phyloP scores from a whole-genome alignment of 495 filamentous ascomycete species.

The Acidomyces sp. region DNA sequence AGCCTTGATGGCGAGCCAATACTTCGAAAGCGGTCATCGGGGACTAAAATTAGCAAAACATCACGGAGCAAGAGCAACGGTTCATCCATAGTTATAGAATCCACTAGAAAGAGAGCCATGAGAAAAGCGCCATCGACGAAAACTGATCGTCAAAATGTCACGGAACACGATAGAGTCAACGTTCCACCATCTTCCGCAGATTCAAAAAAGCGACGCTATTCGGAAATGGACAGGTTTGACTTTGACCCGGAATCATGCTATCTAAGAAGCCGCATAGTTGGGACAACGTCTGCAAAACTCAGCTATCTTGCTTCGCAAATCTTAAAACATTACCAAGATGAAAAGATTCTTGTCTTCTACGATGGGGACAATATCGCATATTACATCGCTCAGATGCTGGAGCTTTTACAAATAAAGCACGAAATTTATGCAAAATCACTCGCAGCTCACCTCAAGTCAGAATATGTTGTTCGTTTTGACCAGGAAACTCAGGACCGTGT shows the following conservation, averaged over 20 bases:
- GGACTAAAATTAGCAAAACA: neutral
- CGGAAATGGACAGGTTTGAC: slow-evolving; percentile 5
- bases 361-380: slow-evolving; percentile 69
- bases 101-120: neutral
- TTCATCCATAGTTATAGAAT: slow-evolving; percentile 8
- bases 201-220: slow-evolving; percentile 1
- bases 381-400: slow-evolving; percentile 61
- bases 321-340: slow-evolving; percentile 46
- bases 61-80: slow-evolving; percentile 5
- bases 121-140: neutral
- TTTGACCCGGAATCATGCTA: slow-evolving; percentile 38
- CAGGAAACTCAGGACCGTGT: slow-evolving; percentile 50
- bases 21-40: slow-evolving; percentile 6
- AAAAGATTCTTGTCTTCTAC: slow-evolving; percentile 91
- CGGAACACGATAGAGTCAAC: too few relatives aligned
- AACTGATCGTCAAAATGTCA: neutral
- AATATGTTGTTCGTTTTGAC: slow-evolving; percentile 70
- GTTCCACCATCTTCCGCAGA: neutral
- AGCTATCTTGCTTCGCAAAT: slow-evolving; percentile 71
- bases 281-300: slow-evolving; percentile 75
- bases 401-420: slow-evolving; percentile 36
- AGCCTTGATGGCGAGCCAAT: slow-evolving; percentile 21
- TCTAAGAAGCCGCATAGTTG: slow-evolving; percentile 49
- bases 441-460: slow-evolving; percentile 42
- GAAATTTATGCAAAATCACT: slow-evolving; percentile 66